Evolutionary conservation across 2,329 filamentous ascomycete species (phyloP).

Genomic region (Penicillium sclerotiorum): DNA sequence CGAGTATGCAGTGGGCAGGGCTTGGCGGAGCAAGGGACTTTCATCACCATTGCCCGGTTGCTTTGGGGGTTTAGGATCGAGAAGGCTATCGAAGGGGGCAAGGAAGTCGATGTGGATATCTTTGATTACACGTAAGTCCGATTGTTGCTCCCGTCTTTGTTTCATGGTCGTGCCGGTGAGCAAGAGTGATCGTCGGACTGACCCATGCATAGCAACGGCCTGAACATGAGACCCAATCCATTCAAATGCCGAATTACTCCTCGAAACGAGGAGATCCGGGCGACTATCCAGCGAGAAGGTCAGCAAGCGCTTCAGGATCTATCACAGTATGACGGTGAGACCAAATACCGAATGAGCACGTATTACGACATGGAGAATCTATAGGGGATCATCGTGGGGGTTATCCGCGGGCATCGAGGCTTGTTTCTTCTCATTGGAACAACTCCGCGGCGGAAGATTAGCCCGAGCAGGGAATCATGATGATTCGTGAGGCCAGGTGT

Average conservation of each 20-base stretch:
- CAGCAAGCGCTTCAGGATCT: slow-evolving; percentile 55
- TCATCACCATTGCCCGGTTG: slow-evolving; percentile 59
- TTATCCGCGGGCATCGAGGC: too few relatives aligned
- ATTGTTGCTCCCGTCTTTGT: slow-evolving; percentile 6
- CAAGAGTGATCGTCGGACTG: slow-evolving; percentile 11
- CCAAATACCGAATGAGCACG: slow-evolving; percentile 60
- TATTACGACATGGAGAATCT: slow-evolving; percentile 46
- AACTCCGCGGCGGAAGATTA: too few relatives aligned
- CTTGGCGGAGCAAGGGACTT: slow-evolving; percentile 62
- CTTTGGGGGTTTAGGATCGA: slow-evolving; percentile 61
- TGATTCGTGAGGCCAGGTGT: too few relatives aligned
- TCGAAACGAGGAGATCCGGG: slow-evolving; percentile 51
- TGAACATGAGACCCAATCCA: slow-evolving; percentile 61
- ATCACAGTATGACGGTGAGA: slow-evolving; percentile 57
- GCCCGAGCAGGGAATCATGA: too few relatives aligned
- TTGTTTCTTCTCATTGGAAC: too few relatives aligned
- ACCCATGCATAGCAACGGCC: slow-evolving; percentile 49
- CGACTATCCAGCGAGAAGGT: slow-evolving; percentile 57
- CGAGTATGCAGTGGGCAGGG: slow-evolving; percentile 58
- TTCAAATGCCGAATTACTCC: slow-evolving; percentile 59
- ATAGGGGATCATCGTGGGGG: too few relatives aligned
- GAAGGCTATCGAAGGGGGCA: slow-evolving; percentile 47
- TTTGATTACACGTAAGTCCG: slow-evolving; percentile 56
- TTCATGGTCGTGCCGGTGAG: neutral
- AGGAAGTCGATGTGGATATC: slow-evolving; percentile 58